These are phyloP conservation scores for Tubosaeta brunneosetosa DNA, from an alignment of 768 basidiomycete genomes.

Conservation along the genomic window DNA sequence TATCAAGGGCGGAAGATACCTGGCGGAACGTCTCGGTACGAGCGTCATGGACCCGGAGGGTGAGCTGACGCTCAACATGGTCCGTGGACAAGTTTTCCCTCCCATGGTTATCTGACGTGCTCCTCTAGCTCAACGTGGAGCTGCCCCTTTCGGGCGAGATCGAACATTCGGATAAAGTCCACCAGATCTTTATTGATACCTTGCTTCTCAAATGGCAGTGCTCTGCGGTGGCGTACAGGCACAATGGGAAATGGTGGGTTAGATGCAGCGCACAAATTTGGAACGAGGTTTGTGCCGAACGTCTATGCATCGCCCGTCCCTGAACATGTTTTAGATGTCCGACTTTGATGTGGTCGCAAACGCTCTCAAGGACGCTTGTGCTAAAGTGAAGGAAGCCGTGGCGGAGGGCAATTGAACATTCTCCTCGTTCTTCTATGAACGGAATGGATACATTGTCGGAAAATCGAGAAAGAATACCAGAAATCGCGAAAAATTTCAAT, in stretches of 20 bases:
- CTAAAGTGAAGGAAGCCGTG: conserved; percentile 10
- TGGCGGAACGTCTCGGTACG: conserved; percentile 61
- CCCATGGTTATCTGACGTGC: neutral
- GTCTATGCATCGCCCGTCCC: neutral
- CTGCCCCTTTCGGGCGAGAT: conserved; percentile 33
- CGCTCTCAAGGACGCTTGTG: conserved; percentile 24
- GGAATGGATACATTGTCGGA: neutral
- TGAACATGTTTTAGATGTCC: conserved; percentile 22
- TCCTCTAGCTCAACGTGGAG: conserved; percentile 36
- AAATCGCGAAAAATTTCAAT: neutral
- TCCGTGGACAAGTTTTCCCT: conserved; percentile 20
- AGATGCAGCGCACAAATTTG: conserved; percentile 30
- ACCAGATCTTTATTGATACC: conserved; percentile 12
- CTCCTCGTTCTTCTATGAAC: neutral
- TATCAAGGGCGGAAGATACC: conserved; percentile 53
- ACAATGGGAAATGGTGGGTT: conserved; percentile 31
- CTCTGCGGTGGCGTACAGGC: conserved; percentile 13
- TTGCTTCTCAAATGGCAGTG: conserved; percentile 21
- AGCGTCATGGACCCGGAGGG: conserved; percentile 54
- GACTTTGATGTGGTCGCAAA: conserved; percentile 28
- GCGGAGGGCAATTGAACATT: conserved; percentile 1
- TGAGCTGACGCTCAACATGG: conserved; percentile 70
- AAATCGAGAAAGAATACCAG: no score
- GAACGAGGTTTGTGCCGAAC: conserved; percentile 25
- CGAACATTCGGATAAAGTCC: conserved; percentile 12